Conservation (phyloP, 495 filamentous ascomycete genomes). For the Aspergillus bridgeri region DNA sequence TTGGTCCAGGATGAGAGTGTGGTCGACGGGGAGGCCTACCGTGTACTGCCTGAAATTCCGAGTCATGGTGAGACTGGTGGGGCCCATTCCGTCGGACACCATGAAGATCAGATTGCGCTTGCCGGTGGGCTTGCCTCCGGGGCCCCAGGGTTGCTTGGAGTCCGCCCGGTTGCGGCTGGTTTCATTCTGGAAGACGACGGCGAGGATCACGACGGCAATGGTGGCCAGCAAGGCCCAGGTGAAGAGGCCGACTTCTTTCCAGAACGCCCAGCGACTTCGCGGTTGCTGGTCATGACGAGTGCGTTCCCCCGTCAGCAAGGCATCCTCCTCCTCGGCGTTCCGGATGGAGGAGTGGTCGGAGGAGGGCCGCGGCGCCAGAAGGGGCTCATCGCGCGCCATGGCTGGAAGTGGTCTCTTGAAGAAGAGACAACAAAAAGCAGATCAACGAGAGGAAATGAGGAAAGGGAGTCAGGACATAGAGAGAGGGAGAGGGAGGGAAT, state of each 20-base stretch:
- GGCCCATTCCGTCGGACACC: constrained; percentile 98
- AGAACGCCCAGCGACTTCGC: constrained; percentile 48
- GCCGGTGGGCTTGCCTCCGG: constrained; percentile 53
- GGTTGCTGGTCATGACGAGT: constrained; percentile 29
- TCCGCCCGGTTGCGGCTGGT: constrained; percentile 30
- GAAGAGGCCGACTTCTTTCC: constrained; percentile 72
- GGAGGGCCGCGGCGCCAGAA: constrained; percentile 41
- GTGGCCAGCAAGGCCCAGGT: constrained; percentile 89
- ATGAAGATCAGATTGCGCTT: constrained; percentile 97
- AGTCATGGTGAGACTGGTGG: constrained; percentile 81
- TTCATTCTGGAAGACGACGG: constrained; percentile 69
- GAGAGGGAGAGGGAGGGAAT: not conserved
- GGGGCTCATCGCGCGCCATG: constrained; percentile 47
- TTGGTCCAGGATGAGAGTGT: constrained; percentile 74
- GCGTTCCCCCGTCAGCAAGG: constrained; percentile 58
- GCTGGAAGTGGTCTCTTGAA: constrained; percentile 1
- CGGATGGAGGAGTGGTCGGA: constrained; percentile 45
- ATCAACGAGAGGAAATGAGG: not conserved
- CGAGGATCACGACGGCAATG: constrained; percentile 67
- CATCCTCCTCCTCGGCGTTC: constrained; percentile 59
- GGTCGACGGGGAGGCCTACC: constrained; percentile 62
- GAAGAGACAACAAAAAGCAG: not conserved
- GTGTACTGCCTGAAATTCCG: constrained; percentile 72
- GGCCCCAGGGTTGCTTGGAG: constrained; percentile 30
- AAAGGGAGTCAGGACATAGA: constrained; percentile 1